Evolutionary conservation across 306 rosid species (phyloP).

Genomic region (Lathyrus tuberosus): DNA sequence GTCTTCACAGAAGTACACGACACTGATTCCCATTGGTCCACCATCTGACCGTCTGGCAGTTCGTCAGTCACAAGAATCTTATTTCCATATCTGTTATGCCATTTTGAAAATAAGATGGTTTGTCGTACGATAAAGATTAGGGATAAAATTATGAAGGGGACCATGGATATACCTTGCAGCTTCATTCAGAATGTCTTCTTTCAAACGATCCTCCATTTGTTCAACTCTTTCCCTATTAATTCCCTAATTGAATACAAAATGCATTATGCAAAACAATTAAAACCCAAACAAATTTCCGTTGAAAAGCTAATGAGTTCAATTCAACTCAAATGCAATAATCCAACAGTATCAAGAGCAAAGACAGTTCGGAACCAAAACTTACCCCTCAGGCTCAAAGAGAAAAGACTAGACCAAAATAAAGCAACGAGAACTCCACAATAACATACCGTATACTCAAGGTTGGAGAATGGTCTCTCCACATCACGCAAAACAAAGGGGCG

Average conservation of each 20-base stretch:
- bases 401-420: neutral
- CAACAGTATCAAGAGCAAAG: neutral
- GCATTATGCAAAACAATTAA: slow-evolving; percentile 34
- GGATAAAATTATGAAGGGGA: slow-evolving; percentile 31
- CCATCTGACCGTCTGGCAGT: slow-evolving; percentile 98
- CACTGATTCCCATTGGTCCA: slow-evolving; percentile 94
- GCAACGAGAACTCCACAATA: slow-evolving; percentile 5
- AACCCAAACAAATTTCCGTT: slow-evolving; percentile 17
- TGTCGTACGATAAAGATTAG: neutral
- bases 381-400: slow-evolving; percentile 3
- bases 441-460: slow-evolving; percentile 86
- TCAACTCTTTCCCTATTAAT: slow-evolving; percentile 84
- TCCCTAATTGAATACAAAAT: slow-evolving; percentile 55
- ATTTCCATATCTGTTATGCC: slow-evolving; percentile 72
- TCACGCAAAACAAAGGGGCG: slow-evolving; percentile 90
- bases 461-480: slow-evolving; percentile 88
- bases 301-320: slow-evolving; percentile 1
- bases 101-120: slow-evolving; percentile 41
- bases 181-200: slow-evolving; percentile 76
- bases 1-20: slow-evolving; percentile 75
- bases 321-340: slow-evolving; percentile 35
- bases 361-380: neutral
- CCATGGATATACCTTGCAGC: slow-evolving; percentile 72
- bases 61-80: slow-evolving; percentile 96
- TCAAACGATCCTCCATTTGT: slow-evolving; percentile 89